phyloP scores from a whole-genome alignment of 106 monocot genomes.

The Dendrobium nobile region DNA sequence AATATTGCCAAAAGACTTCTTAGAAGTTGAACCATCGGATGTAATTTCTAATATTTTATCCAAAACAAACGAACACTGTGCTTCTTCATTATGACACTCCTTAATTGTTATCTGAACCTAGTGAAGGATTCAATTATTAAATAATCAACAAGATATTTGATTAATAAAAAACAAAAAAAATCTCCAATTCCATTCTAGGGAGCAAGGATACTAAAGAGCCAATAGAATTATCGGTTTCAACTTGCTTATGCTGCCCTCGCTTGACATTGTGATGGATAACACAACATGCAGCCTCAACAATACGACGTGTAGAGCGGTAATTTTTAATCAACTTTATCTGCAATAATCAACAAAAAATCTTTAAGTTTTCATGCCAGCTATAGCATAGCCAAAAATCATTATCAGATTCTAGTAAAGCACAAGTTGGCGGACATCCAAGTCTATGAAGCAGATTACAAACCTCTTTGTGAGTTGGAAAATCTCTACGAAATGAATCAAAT shows the following conservation, averaged over 20 bases:
- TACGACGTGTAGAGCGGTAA: conserved; percentile 80
- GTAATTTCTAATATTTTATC: conserved; percentile 89
- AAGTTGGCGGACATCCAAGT: not conserved
- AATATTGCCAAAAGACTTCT: conserved; percentile 48
- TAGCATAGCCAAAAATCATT: not conserved
- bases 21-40: conserved; percentile 37
- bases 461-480: conserved; percentile 80
- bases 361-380: not conserved
- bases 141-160: not conserved
- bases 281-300: conserved; percentile 89
- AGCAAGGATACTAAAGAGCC: conserved; percentile 66
- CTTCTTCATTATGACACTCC: conserved; percentile 85
- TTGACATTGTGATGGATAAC: conserved; percentile 72
- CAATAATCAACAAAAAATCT: conserved; percentile 12
- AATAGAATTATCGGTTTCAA: conserved; percentile 62
- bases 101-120: conserved; percentile 62
- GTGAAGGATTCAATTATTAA: conserved; percentile 21
- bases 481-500: conserved; percentile 83
- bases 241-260: conserved; percentile 49
- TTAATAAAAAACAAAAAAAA: not conserved
- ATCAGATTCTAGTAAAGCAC: conserved; percentile 4
- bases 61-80: conserved; percentile 85
- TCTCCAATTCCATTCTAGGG: not conserved
- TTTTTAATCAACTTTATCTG: conserved; percentile 82
- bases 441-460: conserved; percentile 14